Percentiles rank a stretch among this genome's conserved stretches.
Evolutionary conservation across 495 filamentous ascomycete genomes (phyloP).

Genomic region (Aspergillus funiculosus): DNA sequence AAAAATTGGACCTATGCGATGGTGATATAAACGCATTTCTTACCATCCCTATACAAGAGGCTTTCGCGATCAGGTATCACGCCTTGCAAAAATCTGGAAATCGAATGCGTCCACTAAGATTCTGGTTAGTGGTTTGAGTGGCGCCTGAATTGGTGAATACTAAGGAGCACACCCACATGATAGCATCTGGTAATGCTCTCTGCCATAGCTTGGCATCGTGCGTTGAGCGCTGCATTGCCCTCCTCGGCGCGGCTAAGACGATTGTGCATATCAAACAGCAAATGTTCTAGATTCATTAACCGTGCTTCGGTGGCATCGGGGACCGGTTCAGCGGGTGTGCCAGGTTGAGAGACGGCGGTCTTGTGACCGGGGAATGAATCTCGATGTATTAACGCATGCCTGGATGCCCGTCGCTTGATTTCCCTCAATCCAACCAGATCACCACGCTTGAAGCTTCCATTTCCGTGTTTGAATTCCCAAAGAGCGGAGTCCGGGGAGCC

Average conservation of each 20-base stretch:
- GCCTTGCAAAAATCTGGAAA: conserved; percentile 64
- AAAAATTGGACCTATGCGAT: too few species aligned
- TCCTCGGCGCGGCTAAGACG: conserved; percentile 81
- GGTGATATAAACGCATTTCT: too few species aligned
- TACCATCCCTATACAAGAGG: conserved; percentile 54
- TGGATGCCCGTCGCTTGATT: conserved; percentile 94
- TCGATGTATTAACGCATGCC: conserved; percentile 90
- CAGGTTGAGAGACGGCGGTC: conserved; percentile 65
- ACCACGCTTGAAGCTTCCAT: conserved; percentile 93
- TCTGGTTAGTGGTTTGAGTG: too few species aligned
- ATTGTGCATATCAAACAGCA: conserved; percentile 69
- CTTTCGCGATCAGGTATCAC: conserved; percentile 63
- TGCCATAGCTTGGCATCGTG: conserved; percentile 74
- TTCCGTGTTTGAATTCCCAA: conserved; percentile 99
- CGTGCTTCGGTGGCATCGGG: conserved; percentile 71
- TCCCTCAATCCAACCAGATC: conserved; percentile 88
- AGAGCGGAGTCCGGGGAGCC: conserved; percentile 91
- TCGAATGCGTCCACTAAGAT: conserved; percentile 74
- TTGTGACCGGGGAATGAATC: conserved; percentile 85
- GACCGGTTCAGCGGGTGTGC: conserved; percentile 77
- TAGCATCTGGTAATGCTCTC: conserved; percentile 75
- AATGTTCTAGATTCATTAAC: conserved; percentile 71
- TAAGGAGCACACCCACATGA: conserved; percentile 49
- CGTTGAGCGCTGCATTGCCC: conserved; percentile 65
- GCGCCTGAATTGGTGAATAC: too few species aligned